phyloP scores from a whole-genome alignment of 2,329 filamentous ascomycete species.

The Lasiodiplodia hormozganensis region DNA sequence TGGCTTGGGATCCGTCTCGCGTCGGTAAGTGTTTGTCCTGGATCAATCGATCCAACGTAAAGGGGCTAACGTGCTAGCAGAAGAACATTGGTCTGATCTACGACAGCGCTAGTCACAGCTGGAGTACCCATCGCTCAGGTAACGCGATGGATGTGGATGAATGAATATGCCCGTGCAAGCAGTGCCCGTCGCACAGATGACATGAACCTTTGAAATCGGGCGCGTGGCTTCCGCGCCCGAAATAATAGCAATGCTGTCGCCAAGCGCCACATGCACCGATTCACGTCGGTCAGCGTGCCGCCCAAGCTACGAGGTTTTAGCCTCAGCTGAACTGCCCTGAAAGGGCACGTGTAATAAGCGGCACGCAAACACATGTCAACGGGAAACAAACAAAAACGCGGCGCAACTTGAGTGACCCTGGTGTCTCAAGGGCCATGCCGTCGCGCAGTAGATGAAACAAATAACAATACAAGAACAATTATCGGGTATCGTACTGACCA shows the following conservation, averaged over 20 bases:
- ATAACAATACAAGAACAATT: slow-evolving; percentile 6
- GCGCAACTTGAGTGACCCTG: background rate
- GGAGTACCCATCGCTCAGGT: slow-evolving; percentile 4
- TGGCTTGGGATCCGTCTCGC: slow-evolving; percentile 57
- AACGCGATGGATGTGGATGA: slow-evolving; percentile 21
- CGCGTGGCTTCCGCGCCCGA: background rate
- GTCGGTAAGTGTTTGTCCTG: background rate
- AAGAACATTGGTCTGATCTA: slow-evolving; percentile 3
- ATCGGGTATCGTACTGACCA: background rate
- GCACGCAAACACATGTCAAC: background rate
- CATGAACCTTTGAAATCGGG: background rate
- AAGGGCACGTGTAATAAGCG: background rate
- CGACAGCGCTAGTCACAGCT: slow-evolving; percentile 10
- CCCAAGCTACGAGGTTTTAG: background rate
- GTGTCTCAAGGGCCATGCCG: background rate
- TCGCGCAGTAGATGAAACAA: slow-evolving; percentile 14
- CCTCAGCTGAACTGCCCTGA: slow-evolving; percentile 6
- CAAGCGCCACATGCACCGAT: background rate
- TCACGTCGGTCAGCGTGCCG: background rate
- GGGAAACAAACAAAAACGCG: background rate
- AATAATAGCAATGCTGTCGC: background rate
- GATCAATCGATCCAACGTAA: background rate
- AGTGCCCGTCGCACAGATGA: background rate
- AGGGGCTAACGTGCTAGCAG: background rate
- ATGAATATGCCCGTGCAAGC: slow-evolving; percentile 4